These are phyloP conservation scores for Puccinia sorghi DNA, from an alignment of 1,284 basidiomycete species.

Conservation along the genomic window DNA sequence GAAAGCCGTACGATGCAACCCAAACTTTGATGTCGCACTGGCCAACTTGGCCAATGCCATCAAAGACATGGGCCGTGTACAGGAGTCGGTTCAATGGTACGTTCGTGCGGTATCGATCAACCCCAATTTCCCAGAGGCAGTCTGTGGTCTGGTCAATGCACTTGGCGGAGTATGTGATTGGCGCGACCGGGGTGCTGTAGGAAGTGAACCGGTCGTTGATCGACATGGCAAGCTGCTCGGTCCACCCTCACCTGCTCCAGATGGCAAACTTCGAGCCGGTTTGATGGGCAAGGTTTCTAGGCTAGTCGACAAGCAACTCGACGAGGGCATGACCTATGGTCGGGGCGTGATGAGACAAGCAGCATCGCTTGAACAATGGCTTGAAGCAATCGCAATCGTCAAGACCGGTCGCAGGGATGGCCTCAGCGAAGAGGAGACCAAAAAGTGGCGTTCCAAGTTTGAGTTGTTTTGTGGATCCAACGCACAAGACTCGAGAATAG, in stretches of 20 bases:
- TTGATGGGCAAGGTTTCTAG: conserved; percentile 63
- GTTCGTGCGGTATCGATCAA: conserved; percentile 64
- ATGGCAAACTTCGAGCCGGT: conserved; percentile 54
- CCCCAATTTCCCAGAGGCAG: conserved; percentile 65
- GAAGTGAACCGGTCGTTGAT: conserved; percentile 36
- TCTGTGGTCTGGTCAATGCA: conserved; percentile 65
- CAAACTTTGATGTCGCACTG: conserved; percentile 66
- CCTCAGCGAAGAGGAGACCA: conserved; percentile 55
- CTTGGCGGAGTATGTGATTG: conserved; percentile 66
- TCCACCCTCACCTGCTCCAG: conserved; percentile 34
- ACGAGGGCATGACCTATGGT: conserved; percentile 60
- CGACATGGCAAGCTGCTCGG: conserved; percentile 38
- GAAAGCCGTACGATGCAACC: conserved; percentile 64
- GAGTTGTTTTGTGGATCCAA: conserved; percentile 58
- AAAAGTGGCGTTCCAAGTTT: conserved; percentile 61
- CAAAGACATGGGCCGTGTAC: conserved; percentile 63
- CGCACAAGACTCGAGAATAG: conserved; percentile 55
- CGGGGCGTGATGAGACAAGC: conserved; percentile 59
- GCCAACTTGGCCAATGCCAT: conserved; percentile 68
- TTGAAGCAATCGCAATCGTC: conserved; percentile 60
- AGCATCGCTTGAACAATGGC: conserved; percentile 62
- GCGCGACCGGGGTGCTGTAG: conserved; percentile 61
- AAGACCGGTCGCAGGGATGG: conserved; percentile 55
- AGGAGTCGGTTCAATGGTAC: conserved; percentile 66
- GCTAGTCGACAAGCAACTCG: conserved; percentile 63